These are phyloP conservation scores for Delphinella strobiligena DNA, from an alignment of 2,329 filamentous ascomycete genomes.

Conservation along the genomic window DNA sequence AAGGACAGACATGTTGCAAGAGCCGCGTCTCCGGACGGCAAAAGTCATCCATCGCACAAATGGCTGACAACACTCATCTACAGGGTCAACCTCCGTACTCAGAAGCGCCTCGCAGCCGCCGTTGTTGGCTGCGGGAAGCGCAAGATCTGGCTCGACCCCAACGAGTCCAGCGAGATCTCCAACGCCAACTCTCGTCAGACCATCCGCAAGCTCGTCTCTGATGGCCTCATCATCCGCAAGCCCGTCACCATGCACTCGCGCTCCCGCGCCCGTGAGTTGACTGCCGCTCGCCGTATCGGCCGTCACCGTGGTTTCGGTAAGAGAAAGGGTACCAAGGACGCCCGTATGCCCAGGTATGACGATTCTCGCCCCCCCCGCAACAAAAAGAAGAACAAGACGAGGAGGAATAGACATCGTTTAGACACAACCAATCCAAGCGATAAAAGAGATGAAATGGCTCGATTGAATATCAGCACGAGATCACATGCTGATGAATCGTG, in stretches of 20 bases:
- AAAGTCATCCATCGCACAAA: not conserved
- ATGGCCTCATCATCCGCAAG: conserved; percentile 99
- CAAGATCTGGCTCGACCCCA: conserved; percentile 99
- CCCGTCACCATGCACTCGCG: conserved; percentile 99
- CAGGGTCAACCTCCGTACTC: conserved; percentile 99
- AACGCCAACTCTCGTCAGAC: conserved; percentile 99
- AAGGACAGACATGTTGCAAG: not conserved
- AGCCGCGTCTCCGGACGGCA: not conserved
- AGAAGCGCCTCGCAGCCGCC: conserved; percentile 99
- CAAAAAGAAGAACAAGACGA: not conserved
- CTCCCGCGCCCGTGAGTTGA: conserved; percentile 88
- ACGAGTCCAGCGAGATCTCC: conserved; percentile 97
- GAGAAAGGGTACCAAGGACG: conserved; percentile 99
- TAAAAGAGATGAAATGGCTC: not conserved
- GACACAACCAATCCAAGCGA: not conserved
- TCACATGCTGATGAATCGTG: conserved; percentile 19
- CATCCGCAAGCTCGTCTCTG: conserved; percentile 97
- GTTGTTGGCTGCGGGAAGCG: conserved; percentile 98
- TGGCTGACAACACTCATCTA: conserved; percentile 11
- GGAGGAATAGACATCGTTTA: conserved; percentile 2
- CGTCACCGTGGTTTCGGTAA: conserved; percentile 99
- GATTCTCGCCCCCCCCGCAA: conserved; percentile 8
- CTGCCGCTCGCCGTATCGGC: conserved; percentile 85
- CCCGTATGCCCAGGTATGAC: conserved; percentile 93
- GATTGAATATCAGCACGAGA: not conserved